A percentile compares a stretch with the other conserved stretches of the same genome.
Evolutionary conservation across 1,284 basidiomycete genomes (phyloP).

Genomic region (Fomitiporia mediterranea): DNA sequence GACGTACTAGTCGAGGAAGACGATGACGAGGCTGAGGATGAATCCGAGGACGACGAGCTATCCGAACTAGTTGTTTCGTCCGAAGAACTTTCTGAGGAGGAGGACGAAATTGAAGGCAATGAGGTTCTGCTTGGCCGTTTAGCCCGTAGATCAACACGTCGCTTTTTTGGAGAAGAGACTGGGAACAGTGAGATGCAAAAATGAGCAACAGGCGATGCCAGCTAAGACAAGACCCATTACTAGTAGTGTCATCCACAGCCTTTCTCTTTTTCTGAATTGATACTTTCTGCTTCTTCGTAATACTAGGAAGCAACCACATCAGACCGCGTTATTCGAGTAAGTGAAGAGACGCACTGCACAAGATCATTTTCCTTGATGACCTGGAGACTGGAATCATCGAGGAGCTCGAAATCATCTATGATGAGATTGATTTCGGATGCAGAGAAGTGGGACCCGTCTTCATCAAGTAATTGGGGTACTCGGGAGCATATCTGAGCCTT

Average conservation of each 20-base stretch:
- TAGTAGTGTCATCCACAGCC: neutral
- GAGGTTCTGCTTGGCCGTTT: neutral
- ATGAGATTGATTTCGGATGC: constrained; percentile 7
- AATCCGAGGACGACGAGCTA: constrained; percentile 17
- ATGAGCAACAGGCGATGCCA: neutral
- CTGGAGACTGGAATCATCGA: constrained; percentile 13
- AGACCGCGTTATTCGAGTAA: neutral
- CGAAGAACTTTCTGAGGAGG: neutral
- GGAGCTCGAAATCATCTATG: constrained; percentile 19
- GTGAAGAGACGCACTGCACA: constrained; percentile 12
- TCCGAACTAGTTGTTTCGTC: constrained; percentile 16
- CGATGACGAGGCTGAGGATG: no score
- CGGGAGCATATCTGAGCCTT: constrained; percentile 17
- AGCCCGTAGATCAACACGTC: neutral
- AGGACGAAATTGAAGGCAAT: neutral
- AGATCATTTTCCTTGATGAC: constrained; percentile 20
- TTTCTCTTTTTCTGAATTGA: constrained; percentile 8
- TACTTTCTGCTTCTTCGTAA: neutral
- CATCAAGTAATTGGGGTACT: constrained; percentile 4
- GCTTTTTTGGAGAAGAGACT: constrained; percentile 7
- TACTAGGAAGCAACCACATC: neutral
- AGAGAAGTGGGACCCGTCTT: neutral
- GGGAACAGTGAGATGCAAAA: neutral
- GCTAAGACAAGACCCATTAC: neutral
- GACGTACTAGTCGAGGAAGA: neutral